A percentile compares a stretch with the other conserved stretches of the same genome.
Conservation (phyloP, 78 protist species). For the Dictyostelium purpureum region DNA sequence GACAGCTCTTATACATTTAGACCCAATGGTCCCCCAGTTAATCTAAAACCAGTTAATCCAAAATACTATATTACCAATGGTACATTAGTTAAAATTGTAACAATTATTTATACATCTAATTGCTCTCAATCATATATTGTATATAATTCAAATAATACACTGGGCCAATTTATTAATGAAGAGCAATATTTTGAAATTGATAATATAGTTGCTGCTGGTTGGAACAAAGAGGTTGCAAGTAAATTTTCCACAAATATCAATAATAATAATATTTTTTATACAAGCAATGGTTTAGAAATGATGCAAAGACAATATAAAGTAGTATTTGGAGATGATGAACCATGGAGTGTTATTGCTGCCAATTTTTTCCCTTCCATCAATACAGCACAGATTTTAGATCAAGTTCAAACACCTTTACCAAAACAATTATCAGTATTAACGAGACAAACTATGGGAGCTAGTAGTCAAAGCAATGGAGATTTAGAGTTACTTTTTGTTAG, state of each 20-base stretch:
- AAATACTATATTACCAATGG: conserved; percentile 33
- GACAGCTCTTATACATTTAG: conserved; percentile 31
- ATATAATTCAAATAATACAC: not conserved
- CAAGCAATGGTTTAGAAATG: conserved; percentile 47
- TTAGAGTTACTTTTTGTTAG: conserved; percentile 37
- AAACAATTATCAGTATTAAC: conserved; percentile 21
- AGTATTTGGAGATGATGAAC: not conserved
- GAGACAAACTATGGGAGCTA: conserved; percentile 7
- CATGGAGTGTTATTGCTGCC: conserved; percentile 17
- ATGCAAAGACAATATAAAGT: not conserved
- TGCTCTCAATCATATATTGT: not conserved
- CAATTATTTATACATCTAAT: conserved; percentile 11
- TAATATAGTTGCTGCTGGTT: conserved; percentile 23
- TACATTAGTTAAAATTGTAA: conserved; percentile 6
- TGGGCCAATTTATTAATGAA: not conserved
- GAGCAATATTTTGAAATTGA: conserved; percentile 51
- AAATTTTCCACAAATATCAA: not conserved
- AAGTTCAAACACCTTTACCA: not conserved
- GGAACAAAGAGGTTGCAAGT: conserved; percentile 34
- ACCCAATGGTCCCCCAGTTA: not conserved
- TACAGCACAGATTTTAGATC: conserved; percentile 6
- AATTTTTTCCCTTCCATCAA: conserved; percentile 42
- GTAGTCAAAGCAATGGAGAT: conserved; percentile 31
- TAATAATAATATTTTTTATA: conserved; percentile 1
- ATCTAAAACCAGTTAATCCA: not conserved